Base-by-base conservation (phyloP, 2,329 filamentous ascomycete genomes). In the Drechslerella dactyloides region DNA sequence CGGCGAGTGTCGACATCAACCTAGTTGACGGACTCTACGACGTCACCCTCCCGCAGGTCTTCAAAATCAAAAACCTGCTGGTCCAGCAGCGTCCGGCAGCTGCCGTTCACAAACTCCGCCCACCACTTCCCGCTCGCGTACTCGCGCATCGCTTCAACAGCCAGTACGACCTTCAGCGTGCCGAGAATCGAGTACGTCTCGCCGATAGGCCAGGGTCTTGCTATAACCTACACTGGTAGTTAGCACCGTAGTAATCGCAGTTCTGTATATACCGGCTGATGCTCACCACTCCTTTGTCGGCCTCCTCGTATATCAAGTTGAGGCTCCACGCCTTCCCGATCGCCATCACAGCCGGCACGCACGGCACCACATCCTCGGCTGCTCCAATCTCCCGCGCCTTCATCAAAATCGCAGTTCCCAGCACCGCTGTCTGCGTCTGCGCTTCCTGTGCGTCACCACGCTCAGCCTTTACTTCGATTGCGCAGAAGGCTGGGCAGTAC, bases 71-170 rank as follows among this genome's bases (percentile, higher is more conserved):
- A 33, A 8, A 33, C 27, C 27, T 33, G 27, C 27, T 33, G 27
- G 27, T 50, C 55, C 10, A 59, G 55, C 4, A 50, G 2, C 1
- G 21, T 30, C n/a, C 42, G 42, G 17, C 55, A 59, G 1, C n/a
- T 10, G 11, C 55, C 55, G 13, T 59, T 44, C 21, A 50, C 55
- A 37, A 59, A 59, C 6, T 59, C 30, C 15, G 55, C 40, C 55
- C 55, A 59, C 55, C 55, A 59, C 4, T 40, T 59, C 46, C 48
- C 55, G 1, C 6, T 17, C 19, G 55, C 55, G 35, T 59, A 59
- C 3, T 1, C 30, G 11, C 42, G 30, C n/a, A 59, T 17, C 27
- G 46, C 55, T 15, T 59, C 55, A 0, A 59, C 24, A 13, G 35
- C 46, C 13, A 58, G 13, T 2, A 58, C 55, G 6, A 58, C 21